Percentiles rank a stretch among this genome's conserved stretches.
Conservation (phyloP, 768 basidiomycete species). For the Lactarius indigo region DNA sequence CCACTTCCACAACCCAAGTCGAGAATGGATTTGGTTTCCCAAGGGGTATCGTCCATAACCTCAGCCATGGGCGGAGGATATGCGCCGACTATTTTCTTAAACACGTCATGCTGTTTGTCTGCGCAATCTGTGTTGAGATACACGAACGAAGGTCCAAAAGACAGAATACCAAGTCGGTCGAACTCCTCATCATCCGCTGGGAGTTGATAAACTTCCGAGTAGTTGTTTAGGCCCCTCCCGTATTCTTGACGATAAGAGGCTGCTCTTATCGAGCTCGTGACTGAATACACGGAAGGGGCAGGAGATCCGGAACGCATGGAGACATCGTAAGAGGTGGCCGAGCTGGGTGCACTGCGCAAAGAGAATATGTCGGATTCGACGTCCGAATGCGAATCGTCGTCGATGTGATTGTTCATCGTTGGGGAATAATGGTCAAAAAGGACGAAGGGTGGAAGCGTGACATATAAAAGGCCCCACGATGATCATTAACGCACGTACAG, state of each 20-base stretch:
- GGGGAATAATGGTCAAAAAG: constrained; percentile 17
- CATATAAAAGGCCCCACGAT: constrained; percentile 22
- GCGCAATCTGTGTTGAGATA: constrained; percentile 16
- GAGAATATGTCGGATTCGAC: constrained; percentile 45
- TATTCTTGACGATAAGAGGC: constrained; percentile 61
- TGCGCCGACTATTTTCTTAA: constrained; percentile 61
- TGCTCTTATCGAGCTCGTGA: constrained; percentile 60
- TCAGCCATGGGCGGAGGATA: constrained; percentile 57
- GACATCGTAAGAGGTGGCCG: constrained; percentile 54
- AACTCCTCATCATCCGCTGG: constrained; percentile 80
- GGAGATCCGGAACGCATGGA: constrained; percentile 68
- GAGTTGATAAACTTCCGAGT: constrained; percentile 73
- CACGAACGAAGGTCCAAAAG: neutral
- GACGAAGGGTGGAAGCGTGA: constrained; percentile 9
- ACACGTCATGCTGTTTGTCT: constrained; percentile 70
- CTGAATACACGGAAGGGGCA: constrained; percentile 61
- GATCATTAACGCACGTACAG: constrained; percentile 12
- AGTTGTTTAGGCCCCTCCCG: constrained; percentile 69
- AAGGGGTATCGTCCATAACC: constrained; percentile 57
- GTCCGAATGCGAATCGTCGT: constrained; percentile 40
- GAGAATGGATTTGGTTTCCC: constrained; percentile 57
- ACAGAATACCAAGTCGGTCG: constrained; percentile 53
- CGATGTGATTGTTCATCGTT: constrained; percentile 28
- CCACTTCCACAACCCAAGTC: constrained; percentile 83
- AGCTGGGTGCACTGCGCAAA: constrained; percentile 41